Evolutionary conservation across 495 filamentous ascomycete genomes (phyloP).

Genomic region (Penicillium verhagenii): DNA sequence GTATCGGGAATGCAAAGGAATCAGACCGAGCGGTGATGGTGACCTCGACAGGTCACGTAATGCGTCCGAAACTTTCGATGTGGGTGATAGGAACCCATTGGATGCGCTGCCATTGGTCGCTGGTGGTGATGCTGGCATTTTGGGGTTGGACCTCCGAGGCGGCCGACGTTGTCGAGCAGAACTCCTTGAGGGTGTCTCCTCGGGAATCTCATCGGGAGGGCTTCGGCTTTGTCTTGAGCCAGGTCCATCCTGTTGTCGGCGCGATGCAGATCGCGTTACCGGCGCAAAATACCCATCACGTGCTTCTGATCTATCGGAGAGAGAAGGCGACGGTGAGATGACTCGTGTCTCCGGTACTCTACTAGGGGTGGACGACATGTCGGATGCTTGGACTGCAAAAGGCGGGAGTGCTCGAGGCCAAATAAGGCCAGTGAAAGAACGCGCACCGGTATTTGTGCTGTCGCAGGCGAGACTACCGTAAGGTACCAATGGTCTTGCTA

Average conservation of each 20-base stretch:
- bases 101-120: conserved; percentile 41
- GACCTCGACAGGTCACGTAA: conserved; percentile 77
- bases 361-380: conserved; percentile 46
- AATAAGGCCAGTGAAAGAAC: conserved; percentile 53
- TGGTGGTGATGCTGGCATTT: conserved; percentile 41
- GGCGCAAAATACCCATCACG: conserved; percentile 59
- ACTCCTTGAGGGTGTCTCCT: conserved; percentile 9
- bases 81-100: conserved; percentile 74
- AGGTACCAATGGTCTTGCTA: conserved; percentile 15
- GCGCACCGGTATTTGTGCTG: conserved; percentile 26
- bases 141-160: conserved; percentile 41
- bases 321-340: conserved; percentile 67
- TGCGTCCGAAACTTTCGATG: conserved; percentile 54
- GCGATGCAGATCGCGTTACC: conserved; percentile 61
- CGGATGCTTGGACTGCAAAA: conserved; percentile 38
- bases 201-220: conserved; percentile 13
- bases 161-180: conserved; percentile 39
- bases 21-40: conserved; percentile 88
- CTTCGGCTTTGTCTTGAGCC: conserved; percentile 26
- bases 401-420: conserved; percentile 44
- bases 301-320: conserved; percentile 52
- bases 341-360: conserved; percentile 63
- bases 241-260: conserved; percentile 42
- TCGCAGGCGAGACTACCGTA: conserved; percentile 28
- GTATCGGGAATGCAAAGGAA: conserved; percentile 77